Base-by-base conservation (phyloP, 495 filamentous ascomycete genomes). In the Neurospora hispaniola region DNA sequence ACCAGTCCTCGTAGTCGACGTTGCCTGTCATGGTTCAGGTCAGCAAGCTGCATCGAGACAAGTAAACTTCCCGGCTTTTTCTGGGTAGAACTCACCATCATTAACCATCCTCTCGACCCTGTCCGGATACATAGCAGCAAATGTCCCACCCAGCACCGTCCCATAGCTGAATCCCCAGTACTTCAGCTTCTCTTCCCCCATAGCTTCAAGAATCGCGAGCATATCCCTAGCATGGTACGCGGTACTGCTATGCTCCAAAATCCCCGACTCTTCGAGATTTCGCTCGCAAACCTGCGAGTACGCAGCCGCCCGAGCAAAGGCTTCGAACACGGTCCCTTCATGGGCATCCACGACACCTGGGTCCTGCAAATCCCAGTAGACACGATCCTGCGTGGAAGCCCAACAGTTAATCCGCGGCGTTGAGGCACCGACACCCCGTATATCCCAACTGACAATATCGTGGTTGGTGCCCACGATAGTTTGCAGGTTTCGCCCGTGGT, bases 131-230 rank as follows among this genome's bases (percentile, higher is more conserved):
- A 89, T 80, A 14, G 81, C 78, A 9, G 85, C 85, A 71, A 86
- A 86, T 0, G 86, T 87, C 12, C 79, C 81, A 12, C 88, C 88
- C 18, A 89, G 76, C 11, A 85, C 79, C 35, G 85, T 86, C 20
- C 86, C 86, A 71, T 88, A 88, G 46, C 83, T 85, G 41, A 87
- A 87, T 10, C 86, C 86, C 86, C 86, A 88, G 74, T 87, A 88
- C 70, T 81, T 84, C 3, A 88, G 73, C 72, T 83, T 85, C 31
- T 79, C 75, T 69, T 83, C 73, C 9, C 79, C 81, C 40, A 78
- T 74, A 69, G 81, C 79, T 41, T 81, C 75, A 38, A 80, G 70
- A 43, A 84, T 83, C 44, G 82, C 80, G 9, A 84, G 76, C 81
- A 85, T 77, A 71, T 86, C 84, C 48, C 82, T 76, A 0, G 82